These are phyloP conservation scores for Plasmodium cynomolgi DNA, from an alignment of 169 alveolate genomes.

Conservation along the genomic window DNA sequence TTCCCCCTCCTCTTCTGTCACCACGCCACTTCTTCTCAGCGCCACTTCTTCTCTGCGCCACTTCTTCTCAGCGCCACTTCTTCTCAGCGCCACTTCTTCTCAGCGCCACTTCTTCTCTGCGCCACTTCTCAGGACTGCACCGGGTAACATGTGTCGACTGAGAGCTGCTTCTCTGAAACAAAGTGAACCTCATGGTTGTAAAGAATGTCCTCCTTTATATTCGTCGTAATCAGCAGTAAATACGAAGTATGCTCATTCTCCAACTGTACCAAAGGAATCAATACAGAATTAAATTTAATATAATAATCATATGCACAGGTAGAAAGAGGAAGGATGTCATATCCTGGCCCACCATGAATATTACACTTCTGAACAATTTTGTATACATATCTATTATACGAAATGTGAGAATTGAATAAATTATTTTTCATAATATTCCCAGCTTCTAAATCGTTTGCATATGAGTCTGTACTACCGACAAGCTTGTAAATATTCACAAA, in stretches of 20 bases:
- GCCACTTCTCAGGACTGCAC: not conserved
- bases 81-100: no score
- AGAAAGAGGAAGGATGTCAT: conserved; percentile 68
- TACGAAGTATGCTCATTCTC: conserved; percentile 26
- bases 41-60: not conserved
- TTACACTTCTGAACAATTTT: conserved; percentile 53
- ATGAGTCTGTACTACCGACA: not conserved
- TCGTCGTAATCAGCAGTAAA: conserved; percentile 61
- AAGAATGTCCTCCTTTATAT: conserved; percentile 67
- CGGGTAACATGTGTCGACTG: conserved; percentile 26
- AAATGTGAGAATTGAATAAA: conserved; percentile 16
- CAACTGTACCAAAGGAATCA: conserved; percentile 57
- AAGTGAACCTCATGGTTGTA: conserved; percentile 59
- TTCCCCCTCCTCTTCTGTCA: not conserved
- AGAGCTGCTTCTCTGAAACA: conserved; percentile 56
- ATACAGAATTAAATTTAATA: conserved; percentile 58
- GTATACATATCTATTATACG: conserved; percentile 21
- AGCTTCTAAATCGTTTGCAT: conserved; percentile 6
- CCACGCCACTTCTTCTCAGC: not conserved
- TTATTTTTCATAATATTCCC: conserved; percentile 56
- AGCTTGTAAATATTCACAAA: conserved; percentile 67
- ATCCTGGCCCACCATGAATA: conserved; percentile 65
- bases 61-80: no score
- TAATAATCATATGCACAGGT: conserved; percentile 74
- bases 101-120: no score